Base-by-base conservation (phyloP, 192 early-diverging fungal species). In the Gamsiella multidivaricata region DNA sequence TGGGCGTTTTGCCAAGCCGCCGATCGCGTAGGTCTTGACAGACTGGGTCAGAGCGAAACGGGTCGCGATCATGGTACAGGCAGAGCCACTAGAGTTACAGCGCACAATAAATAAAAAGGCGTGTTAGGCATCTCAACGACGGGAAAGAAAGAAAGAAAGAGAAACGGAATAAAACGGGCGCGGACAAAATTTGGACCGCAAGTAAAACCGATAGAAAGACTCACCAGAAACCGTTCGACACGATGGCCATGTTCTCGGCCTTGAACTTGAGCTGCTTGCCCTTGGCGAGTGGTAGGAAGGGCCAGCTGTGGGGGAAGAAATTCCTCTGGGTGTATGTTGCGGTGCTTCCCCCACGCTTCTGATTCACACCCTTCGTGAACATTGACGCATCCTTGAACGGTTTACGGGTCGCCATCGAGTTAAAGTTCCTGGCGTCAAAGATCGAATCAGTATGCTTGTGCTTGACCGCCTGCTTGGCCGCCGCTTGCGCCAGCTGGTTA, bases 221-320 rank as follows among this genome's bases (percentile, higher is more conserved):
- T 66, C 46, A 66, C 64, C 67, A 80, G 57, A 52, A 73, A 25
- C 79, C 79, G 47, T 80, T 80, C 25, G 79, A 73, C 39, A 80
- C 23, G 11, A 80, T 80, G 23, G 64, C 64, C 60, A 80, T 80
- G 45, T 80, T 61, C 29, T 41, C 3, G 12, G 70, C 33, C 49
- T 61, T 73, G 59, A 65, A 80, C 15, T 51, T 57, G 47, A 80
- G 9, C 17, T 18, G 29, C 18, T 52, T 42, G 31, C 32, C 29
- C 54, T 51, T 62, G 25, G 32, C 47, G 11, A 66, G 29, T 18
- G 59, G 59, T 26, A 63, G 6, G 54, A 57, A 63, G 9, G 69
- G 46, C 61, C 62, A 75, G 1, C 25, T 39, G 45, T 66, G 43
- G 2, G n/a, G 23, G 26, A 66, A 66, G 28, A 54, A 66, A 46